Evolutionary conservation across 108 stramenopile species (phyloP), one percentile per base, ranked within the genome.

Genomic region (Conticribra weissflogii): DNA sequence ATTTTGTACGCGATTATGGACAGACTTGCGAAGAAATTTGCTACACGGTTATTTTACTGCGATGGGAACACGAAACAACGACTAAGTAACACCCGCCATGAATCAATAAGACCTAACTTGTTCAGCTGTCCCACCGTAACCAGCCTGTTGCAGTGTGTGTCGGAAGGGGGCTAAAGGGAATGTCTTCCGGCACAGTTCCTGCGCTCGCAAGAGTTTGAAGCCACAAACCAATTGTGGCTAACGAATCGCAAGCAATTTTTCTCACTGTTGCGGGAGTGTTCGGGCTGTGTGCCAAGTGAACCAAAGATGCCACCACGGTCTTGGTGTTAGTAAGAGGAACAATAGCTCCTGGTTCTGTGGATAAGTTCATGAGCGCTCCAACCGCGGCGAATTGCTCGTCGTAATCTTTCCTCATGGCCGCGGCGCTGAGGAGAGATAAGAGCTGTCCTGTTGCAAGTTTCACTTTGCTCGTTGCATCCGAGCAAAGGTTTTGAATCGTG

Each of bases 151-250:
- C 81, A 4, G 81, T 60, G 66, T 91, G 88, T 0, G 92, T 74
- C 17, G 92, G 92, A 8, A 94, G 66, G n/a, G 82, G 73, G 59
- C 81, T 76, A 50, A 74, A 61, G 21, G 76, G 68, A 54, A 87
- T 64, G 12, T 68, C 84, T 15, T 81, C 64, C 14, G 93, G 93
- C 3, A 91, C 84, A 12, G 82, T 81, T 18, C 90, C 90, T 3
- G 85, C 80, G 12, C 85, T 85, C 2, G 93, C 88, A 60, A 91
- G 58, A 9, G 85, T 94, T 62, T 94, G 90, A 21, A 94, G 79
- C 93, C 93, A 94, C 57, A 94, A 67, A 15, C 86, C 87, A 46
- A 91, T 79, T 1, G 86, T 91, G 16, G 90, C 88, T 33, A 94
- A 69, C 8, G 89, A 83, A 64, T 91, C 88, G 41, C 93, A 91